Conservation (phyloP, 2,329 filamentous ascomycete species). For the Dryadomyces quercivorus region DNA sequence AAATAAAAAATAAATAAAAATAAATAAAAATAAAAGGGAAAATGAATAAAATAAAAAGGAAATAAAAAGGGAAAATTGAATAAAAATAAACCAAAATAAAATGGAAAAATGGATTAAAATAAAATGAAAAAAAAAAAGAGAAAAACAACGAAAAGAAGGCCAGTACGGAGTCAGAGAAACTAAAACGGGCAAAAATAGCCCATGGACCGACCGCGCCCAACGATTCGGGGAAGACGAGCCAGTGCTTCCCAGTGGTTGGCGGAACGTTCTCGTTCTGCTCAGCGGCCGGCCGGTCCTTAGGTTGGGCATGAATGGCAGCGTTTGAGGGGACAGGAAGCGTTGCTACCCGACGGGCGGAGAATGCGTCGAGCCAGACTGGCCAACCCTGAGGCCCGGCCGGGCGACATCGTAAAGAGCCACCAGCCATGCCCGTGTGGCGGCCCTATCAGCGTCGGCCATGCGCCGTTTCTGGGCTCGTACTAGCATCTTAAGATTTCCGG, state of each 20-base stretch:
- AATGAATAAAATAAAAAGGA: too few relatives aligned
- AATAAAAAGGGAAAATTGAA: too few relatives aligned
- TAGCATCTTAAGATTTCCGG: too few relatives aligned
- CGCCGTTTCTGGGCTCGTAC: not conserved
- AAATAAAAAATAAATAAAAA: too few relatives aligned
- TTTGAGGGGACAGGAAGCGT: not conserved
- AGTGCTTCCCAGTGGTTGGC: not conserved
- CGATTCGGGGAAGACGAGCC: not conserved
- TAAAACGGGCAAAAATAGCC: not conserved
- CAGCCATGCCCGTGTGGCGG: not conserved
- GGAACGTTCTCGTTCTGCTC: not conserved
- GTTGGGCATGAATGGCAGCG: not conserved
- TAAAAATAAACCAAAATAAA: too few relatives aligned
- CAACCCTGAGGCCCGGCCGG: not conserved
- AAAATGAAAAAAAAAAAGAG: too few relatives aligned
- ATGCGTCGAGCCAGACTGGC: not conserved
- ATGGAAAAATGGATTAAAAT: too few relatives aligned
- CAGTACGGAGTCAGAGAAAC: not conserved
- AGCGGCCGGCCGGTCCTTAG: not conserved
- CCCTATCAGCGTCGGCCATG: not conserved
- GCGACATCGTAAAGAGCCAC: not conserved
- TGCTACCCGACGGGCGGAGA: constrained; percentile 2
- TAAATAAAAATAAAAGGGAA: too few relatives aligned
- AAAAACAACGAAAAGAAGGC: too few relatives aligned
- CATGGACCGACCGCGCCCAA: not conserved